Conservation (phyloP, 2,329 filamentous ascomycete genomes). For the Penicillium sclerotigenum region DNA sequence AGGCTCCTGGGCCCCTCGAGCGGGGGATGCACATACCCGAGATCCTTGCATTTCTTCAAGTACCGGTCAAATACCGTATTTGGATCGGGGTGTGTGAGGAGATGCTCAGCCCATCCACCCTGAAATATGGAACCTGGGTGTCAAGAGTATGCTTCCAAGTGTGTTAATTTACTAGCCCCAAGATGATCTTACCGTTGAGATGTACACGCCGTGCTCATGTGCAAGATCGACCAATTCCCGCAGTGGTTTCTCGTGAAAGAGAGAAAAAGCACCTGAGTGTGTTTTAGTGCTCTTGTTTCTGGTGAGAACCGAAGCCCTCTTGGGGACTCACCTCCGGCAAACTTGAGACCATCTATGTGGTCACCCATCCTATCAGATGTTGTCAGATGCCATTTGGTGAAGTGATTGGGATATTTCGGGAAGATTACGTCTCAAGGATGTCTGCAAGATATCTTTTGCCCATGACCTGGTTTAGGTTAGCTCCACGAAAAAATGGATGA, state of each 20-base stretch:
- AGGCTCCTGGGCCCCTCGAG: background rate
- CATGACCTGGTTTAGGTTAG: conserved; percentile 40
- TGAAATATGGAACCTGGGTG: conserved; percentile 12
- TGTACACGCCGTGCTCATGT: conserved; percentile 50
- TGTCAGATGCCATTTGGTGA: background rate
- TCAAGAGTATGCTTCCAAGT: background rate
- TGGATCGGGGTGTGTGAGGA: conserved; percentile 49
- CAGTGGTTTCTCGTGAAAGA: conserved; percentile 48
- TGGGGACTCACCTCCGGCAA: conserved; percentile 44
- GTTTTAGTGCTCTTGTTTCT: background rate
- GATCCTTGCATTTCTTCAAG: conserved; percentile 50
- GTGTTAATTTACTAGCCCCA: background rate
- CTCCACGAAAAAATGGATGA: background rate
- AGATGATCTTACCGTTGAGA: conserved; percentile 46
- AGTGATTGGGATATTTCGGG: background rate
- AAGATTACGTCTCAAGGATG: conserved; percentile 50
- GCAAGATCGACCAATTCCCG: conserved; percentile 51
- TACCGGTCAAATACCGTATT: conserved; percentile 51
- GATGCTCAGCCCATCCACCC: conserved; percentile 56
- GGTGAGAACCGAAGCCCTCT: background rate
- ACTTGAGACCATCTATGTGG: conserved; percentile 56
- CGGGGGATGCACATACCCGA: conserved; percentile 37
- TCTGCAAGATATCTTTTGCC: conserved; percentile 53
- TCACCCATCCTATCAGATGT: conserved; percentile 46
- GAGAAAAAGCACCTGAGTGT: conserved; percentile 47